These are phyloP conservation scores for Paralagenidium karlingii DNA, from an alignment of 352 stramenopile genomes.

Conservation along the genomic window DNA sequence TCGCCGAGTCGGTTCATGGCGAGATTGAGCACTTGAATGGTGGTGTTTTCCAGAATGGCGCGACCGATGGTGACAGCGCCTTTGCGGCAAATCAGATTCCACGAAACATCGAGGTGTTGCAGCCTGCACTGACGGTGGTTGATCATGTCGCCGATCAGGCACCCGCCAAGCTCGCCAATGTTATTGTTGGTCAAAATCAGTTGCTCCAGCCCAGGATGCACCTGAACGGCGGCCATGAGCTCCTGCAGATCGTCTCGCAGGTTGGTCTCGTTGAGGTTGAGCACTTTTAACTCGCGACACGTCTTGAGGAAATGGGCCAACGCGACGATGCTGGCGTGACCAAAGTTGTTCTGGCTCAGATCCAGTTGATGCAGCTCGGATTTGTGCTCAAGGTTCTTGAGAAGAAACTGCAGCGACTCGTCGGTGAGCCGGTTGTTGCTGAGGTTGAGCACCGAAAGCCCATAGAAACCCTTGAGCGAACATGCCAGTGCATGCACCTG, in stretches of 20 bases:
- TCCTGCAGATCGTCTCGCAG: conserved; percentile 24
- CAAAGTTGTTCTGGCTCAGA: conserved; percentile 58
- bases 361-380: conserved; percentile 17
- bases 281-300: conserved; percentile 25
- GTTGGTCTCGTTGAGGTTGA: conserved; percentile 49
- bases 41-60: conserved; percentile 36
- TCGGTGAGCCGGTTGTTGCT: conserved; percentile 61
- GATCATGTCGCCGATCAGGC: conserved; percentile 47
- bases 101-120: conserved; percentile 40
- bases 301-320: conserved; percentile 37
- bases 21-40: conserved; percentile 25
- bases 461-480: conserved; percentile 35
- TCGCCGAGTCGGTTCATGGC: conserved; percentile 66
- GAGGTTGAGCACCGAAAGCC: conserved; percentile 48
- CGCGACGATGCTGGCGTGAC: conserved; percentile 28
- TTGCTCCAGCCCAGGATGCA: conserved; percentile 23
- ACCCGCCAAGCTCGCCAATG: conserved; percentile 31
- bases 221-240: conserved; percentile 37
- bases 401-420: conserved; percentile 36
- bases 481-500: conserved; percentile 45
- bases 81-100: conserved; percentile 47
- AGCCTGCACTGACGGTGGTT: conserved; percentile 32
- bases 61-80: conserved; percentile 38
- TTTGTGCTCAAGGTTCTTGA: conserved; percentile 25
- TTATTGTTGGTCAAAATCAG: conserved; percentile 60